Base-by-base conservation (phyloP, 2,329 filamentous ascomycete genomes). In the Purpureocillium takamizusanense region DNA sequence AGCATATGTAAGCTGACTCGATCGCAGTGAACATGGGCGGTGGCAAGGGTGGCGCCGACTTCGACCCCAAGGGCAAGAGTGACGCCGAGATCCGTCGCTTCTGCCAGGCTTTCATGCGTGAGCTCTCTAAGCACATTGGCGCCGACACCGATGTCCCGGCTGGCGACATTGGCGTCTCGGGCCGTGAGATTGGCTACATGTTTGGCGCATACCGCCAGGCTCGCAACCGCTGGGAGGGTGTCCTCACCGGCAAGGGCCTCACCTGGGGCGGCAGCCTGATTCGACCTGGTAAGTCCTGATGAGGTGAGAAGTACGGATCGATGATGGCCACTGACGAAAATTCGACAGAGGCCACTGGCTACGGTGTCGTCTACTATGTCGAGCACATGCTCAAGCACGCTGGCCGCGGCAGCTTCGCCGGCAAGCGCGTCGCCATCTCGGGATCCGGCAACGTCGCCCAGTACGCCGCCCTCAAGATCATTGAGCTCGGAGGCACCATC, bases 371-470 rank as follows among this genome's bases (percentile, higher is more conserved):
- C 63, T 97, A 97, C 78, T 94, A 95, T 63, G 86, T 95, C 59
- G 76, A 84, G 54, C 86, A 94, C 75, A 95, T 95, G 89, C 89
- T 97, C 59, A 72, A 84, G 64, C 83, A 95, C 65, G 86, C 86
- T 51, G 87, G 86, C 62, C 81, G 83, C 60, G 88, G 94, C 59
- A 77, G 75, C 50, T 94, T 94, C 71, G 66, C 76, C 46, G 90
- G 88, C 67, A 97, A 97, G 78, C 83, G 82, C 43, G 92, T 97
- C 41, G 86, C 90, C 63, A 83, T 98, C 64, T 95, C 92, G 33
- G 92, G 92, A 47, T 95, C 90, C 42, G 92, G 92, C 51, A 98
- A 98, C 70, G 92, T 97, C 39, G 92, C 92, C 25, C 92, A 97
- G 72, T 97, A 92, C 70, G 90, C 90, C 25, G 92, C 90, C 1